Base-by-base conservation (phyloP, 176 grass and related monocot species). In the Tuctoria greenei region DNA sequence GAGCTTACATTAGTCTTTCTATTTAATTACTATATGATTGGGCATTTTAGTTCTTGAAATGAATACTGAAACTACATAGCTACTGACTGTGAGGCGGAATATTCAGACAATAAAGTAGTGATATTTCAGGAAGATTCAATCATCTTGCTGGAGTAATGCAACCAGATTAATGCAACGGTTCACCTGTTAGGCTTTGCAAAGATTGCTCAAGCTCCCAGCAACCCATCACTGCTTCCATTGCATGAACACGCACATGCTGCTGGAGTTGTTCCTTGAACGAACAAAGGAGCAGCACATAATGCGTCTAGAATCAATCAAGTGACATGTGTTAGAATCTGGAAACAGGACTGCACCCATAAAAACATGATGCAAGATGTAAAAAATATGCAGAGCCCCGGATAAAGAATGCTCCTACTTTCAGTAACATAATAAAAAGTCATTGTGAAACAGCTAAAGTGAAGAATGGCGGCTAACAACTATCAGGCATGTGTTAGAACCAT, bases 201-300 rank as follows among this genome's bases (percentile, higher is more conserved):
- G 89, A 95, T 76, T 95, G 96, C 57, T 99, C 96, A 78, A 99
- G 92, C 61, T 99, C 96, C 96, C 96, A 99, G 56, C 96, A 99
- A 70, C 89, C 96, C 92, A 99, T 95, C 73, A 99, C 96, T 16
- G 96, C 96, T 82, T 99, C 96, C 96, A 99, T 99, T 83, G 96
- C 96, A 84, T 99, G 96, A 84, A 99, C 96, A 64, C 96, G 90
- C 21, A 99, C 96, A 74, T 99, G 96, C 74, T 99, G 96, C 64
- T 99, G 96, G 24, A 99, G 89, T 76, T 99, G 96, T 56, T 99
- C 96, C 73, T 99, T 99, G 77, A 99, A 99, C 55, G 92, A 99
- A 61, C 91, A 92, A 46, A 99, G 87, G 66, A 99, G 85, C 77
- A 99, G 83, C 12, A 92, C 86, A 44, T 99, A 99, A 65, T 99